Evolutionary conservation across 345 rosid species (phyloP), one percentile per base, ranked within the genome.

Genomic region (Acer saccharum): DNA sequence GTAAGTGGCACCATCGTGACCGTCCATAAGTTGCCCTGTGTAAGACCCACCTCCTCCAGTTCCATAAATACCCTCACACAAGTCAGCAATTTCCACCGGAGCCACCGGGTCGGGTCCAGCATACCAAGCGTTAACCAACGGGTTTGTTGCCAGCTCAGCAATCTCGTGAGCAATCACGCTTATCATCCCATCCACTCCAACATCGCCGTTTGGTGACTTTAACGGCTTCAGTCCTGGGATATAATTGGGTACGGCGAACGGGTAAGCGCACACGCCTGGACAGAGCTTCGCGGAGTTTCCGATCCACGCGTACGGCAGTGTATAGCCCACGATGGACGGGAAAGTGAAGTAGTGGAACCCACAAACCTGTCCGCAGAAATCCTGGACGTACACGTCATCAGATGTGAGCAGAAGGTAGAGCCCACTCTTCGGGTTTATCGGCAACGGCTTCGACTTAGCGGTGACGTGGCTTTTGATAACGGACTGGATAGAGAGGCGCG

Each of bases 31-130:
- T 84, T 95, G 98, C 32, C 99, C 99, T 0, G 92, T 93, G 84
- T 95, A 95, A 10, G 99, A 95, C 43, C 99, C 99, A 14, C 99
- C 99, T 4, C 99, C 99, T 10, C 99, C 99, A 0, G 99, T 92
- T 35, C 99, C 99, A 41, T 95, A 95, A 16, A 95, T 93, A 1
- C 99, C 99, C 94, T 95, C 99, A 20, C 99, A 95, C 60, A 95
- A 82, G 73, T 95, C 99, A 7, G 97, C 99, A 43, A 95, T 93
- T 65, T 95, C 99, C 74, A 93, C 98, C 35, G 99, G 99, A 29
- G 86, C 86, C 17, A 81, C 91, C 68, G 99, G 98, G 86, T 95
- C 99, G 60, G 77, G 81, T 23, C 99, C 99, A 2, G 99, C 99
- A 52, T 91, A 95, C 99, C 99, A 95, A 2, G 97, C 99, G 87